A percentile compares a stretch with the other conserved stretches of the same genome.
Evolutionary conservation across 768 basidiomycete species (phyloP).

Genomic region (Vararia minispora): DNA sequence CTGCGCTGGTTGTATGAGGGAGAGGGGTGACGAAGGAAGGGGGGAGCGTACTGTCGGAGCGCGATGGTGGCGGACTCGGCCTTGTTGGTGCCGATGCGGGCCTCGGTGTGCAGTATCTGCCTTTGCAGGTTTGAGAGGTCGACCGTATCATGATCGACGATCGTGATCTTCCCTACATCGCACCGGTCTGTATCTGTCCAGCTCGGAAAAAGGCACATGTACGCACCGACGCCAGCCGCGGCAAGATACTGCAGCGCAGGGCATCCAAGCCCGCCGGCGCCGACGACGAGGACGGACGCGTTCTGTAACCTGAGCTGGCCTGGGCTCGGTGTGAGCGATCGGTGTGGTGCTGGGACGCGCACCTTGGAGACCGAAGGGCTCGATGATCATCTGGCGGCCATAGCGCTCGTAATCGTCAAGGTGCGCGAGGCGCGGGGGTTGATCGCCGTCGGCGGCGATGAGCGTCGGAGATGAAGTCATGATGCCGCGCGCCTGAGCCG

Average conservation of each 20-base stretch:
- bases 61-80: slow-evolving; percentile 71
- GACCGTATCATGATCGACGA: slow-evolving; percentile 83
- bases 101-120: slow-evolving; percentile 79
- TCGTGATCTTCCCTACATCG: slow-evolving; percentile 53
- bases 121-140: slow-evolving; percentile 86
- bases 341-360: slow-evolving; percentile 6
- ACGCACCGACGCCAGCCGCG: slow-evolving; percentile 82
- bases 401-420: slow-evolving; percentile 77
- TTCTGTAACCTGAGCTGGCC: slow-evolving; percentile 75
- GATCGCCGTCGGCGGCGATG: too few species aligned
- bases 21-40: neutral
- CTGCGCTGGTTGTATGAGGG: slow-evolving; percentile 27
- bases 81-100: slow-evolving; percentile 65
- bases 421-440: too few species aligned
- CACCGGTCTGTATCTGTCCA: neutral
- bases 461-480: too few species aligned
- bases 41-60: slow-evolving; percentile 41
- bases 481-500: too few species aligned
- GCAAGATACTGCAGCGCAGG: slow-evolving; percentile 91
- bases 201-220: neutral
- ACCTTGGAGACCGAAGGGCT: slow-evolving; percentile 83
- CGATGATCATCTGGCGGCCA: slow-evolving; percentile 94
- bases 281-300: slow-evolving; percentile 76
- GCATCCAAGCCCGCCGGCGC: slow-evolving; percentile 94
- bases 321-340: slow-evolving; percentile 18